These are phyloP conservation scores for Styphnolobium japonicum DNA, from an alignment of 306 rosid species.

Conservation along the genomic window DNA sequence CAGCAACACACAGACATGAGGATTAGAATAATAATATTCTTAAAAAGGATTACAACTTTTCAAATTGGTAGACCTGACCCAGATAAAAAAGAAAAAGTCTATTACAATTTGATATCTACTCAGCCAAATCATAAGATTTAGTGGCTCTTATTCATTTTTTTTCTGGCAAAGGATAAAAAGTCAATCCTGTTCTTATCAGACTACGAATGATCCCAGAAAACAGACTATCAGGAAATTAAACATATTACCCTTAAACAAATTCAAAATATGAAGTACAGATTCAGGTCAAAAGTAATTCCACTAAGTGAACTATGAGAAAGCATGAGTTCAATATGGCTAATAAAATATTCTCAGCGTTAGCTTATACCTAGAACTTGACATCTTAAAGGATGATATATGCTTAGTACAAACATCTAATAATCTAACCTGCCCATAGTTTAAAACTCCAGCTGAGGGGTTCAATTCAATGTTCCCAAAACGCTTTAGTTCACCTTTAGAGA, in stretches of 20 bases:
- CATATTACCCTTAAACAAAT: background rate
- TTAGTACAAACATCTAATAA: slow-evolving; percentile 10
- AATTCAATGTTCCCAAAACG: slow-evolving; percentile 91
- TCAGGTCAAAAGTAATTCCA: background rate
- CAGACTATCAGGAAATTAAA: background rate
- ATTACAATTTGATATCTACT: background rate
- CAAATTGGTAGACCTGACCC: background rate
- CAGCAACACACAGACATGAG: too few relatives aligned
- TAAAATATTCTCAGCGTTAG: background rate
- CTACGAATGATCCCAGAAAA: background rate
- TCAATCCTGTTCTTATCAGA: background rate
- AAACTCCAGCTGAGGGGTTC: slow-evolving; percentile 84
- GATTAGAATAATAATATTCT: background rate
- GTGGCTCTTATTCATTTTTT: background rate
- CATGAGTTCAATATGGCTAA: background rate
- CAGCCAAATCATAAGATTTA: background rate
- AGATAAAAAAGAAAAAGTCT: background rate
- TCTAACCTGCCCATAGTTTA: slow-evolving; percentile 92
- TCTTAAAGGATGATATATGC: background rate
- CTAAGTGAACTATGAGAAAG: background rate
- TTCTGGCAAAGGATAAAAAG: background rate
- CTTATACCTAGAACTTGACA: background rate
- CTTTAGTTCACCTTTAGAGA: slow-evolving; percentile 73
- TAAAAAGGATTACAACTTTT: background rate
- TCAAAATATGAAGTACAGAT: background rate